Conservation (phyloP, 2,329 filamentous ascomycete species). For the Fusarium scirpi region DNA sequence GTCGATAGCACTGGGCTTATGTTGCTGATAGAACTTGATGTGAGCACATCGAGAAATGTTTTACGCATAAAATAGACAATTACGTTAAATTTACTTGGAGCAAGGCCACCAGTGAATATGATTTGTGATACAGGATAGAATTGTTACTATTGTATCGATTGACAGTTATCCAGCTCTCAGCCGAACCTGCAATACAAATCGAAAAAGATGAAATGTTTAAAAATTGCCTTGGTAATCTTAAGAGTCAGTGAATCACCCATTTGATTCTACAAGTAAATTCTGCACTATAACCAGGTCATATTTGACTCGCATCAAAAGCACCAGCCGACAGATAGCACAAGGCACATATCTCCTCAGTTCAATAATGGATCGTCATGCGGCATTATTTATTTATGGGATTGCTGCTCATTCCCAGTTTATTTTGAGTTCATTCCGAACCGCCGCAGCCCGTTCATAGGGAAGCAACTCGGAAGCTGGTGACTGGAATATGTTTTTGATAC, state of each 20-base stretch:
- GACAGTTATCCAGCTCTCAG: neutral
- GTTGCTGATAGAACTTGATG: slow-evolving; percentile 33
- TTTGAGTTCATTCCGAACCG: slow-evolving; percentile 5
- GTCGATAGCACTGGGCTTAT: slow-evolving; percentile 24
- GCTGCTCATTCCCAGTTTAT: slow-evolving; percentile 1
- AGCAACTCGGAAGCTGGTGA: slow-evolving; percentile 3
- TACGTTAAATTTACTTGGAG: slow-evolving; percentile 5
- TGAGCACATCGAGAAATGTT: slow-evolving; percentile 30
- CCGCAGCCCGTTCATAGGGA: slow-evolving; percentile 21
- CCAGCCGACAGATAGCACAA: neutral
- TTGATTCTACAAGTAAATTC: neutral
- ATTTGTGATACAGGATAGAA: neutral
- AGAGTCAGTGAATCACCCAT: neutral
- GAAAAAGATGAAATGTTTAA: neutral
- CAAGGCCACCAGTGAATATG: neutral
- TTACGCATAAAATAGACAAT: slow-evolving; percentile 44
- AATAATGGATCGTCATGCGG: neutral
- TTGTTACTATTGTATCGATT: neutral
- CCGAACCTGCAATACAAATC: neutral
- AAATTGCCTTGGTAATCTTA: neutral
- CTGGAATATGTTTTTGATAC: slow-evolving; percentile 7
- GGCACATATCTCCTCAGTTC: neutral
- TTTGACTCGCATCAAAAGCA: neutral
- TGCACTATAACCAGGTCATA: neutral
- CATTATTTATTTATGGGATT: slow-evolving; percentile 4